These are phyloP conservation scores for Monilinia laxa DNA, from an alignment of 2,329 filamentous ascomycete genomes.

Conservation along the genomic window DNA sequence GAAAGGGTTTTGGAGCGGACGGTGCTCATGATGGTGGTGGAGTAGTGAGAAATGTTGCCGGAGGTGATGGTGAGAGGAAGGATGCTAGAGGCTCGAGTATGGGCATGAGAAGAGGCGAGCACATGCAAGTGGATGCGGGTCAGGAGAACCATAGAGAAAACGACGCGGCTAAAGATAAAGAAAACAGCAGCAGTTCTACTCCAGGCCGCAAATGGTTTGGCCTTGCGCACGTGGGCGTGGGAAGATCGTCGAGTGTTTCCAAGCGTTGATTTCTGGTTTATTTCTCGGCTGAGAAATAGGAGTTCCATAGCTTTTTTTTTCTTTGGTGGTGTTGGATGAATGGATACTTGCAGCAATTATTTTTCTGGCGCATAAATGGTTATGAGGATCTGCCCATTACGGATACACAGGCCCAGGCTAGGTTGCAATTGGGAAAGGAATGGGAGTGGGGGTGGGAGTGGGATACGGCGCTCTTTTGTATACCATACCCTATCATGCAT, in stretches of 20 bases:
- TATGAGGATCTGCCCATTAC: background rate
- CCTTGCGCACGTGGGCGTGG: conserved; percentile 19
- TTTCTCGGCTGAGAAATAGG: background rate
- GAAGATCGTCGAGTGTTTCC: conserved; percentile 11
- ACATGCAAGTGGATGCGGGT: background rate
- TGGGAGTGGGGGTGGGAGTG: background rate
- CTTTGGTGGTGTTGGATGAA: background rate
- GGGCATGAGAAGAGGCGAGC: conserved; percentile 21
- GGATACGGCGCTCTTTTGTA: conserved; percentile 15
- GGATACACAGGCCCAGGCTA: conserved; percentile 2
- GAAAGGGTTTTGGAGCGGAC: conserved; percentile 16
- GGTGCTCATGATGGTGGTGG: conserved; percentile 14
- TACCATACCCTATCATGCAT: conserved; percentile 8
- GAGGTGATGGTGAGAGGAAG: background rate
- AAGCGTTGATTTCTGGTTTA: background rate
- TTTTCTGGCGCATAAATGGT: background rate
- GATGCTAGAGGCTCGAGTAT: background rate
- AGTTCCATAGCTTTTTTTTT: background rate
- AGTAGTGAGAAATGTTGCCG: background rate
- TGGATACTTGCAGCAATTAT: background rate
- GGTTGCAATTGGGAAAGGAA: background rate
- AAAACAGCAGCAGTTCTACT: background rate
- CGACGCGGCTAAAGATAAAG: background rate
- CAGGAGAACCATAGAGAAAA: conserved; percentile 19
- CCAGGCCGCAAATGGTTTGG: conserved; percentile 30